A percentile compares a stretch with the other conserved stretches of the same genome.
Evolutionary conservation across 345 rosid genomes (phyloP).

Genomic region (Ricinus communis): DNA sequence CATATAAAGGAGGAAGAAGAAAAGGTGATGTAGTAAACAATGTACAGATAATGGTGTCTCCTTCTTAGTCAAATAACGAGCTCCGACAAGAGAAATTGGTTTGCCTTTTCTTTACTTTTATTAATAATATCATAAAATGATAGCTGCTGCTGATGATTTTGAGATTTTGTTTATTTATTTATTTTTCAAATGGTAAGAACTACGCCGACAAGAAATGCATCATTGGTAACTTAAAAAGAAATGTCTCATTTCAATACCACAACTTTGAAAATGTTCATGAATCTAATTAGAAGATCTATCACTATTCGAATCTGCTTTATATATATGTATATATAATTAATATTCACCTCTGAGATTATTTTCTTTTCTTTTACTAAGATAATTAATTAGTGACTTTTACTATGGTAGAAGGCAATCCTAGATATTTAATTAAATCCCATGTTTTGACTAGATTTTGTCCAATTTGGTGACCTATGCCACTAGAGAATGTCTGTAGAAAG

Average conservation of each 20-base stretch:
- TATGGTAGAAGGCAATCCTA: too few relatives aligned
- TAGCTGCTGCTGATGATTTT: neutral
- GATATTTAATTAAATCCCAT: too few relatives aligned
- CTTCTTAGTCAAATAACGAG: constrained; percentile 13
- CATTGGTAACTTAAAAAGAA: neutral
- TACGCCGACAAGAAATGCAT: constrained; percentile 12
- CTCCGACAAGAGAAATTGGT: constrained; percentile 22
- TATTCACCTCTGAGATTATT: too few relatives aligned
- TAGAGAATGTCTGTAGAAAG: neutral
- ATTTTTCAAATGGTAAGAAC: neutral
- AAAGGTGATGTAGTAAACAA: neutral
- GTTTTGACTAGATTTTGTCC: neutral
- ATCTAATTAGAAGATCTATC: too few relatives aligned
- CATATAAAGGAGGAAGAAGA: too few relatives aligned
- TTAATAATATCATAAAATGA: too few relatives aligned
- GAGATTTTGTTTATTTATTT: too few relatives aligned
- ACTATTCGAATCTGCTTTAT: too few relatives aligned
- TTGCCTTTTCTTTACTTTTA: neutral
- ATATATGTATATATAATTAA: too few relatives aligned
- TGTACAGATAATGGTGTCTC: neutral
- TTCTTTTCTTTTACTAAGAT: too few relatives aligned
- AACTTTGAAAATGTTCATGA: constrained; percentile 25
- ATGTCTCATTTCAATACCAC: neutral
- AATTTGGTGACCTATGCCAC: neutral
- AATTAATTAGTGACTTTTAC: too few relatives aligned